Evolutionary conservation across 1,284 basidiomycete species (phyloP), one percentile per base, ranked within the genome.

Genomic region (Coniferiporia sulphurascens): DNA sequence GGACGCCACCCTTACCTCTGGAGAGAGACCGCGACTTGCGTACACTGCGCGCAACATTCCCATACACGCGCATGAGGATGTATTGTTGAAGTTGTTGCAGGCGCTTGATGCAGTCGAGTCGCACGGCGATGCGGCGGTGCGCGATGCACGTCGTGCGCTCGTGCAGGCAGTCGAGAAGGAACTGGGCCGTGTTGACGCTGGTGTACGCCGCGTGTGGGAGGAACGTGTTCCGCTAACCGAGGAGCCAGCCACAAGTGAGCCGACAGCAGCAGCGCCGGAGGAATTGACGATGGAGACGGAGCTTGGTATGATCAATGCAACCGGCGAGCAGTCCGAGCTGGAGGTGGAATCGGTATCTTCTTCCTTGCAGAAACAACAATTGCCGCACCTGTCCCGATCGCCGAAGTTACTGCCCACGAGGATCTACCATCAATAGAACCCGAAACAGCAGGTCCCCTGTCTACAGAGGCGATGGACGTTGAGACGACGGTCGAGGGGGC

Each of bases 91-190:
- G 56, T 70, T 91, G 10, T 73, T 91, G 35, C 78, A 83, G 48
- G 75, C 77, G 59, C 77, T 90, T 4, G 89, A 92, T 65, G 82
- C 77, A 0, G 78, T 91, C 4, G 81, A 87, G 63, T 86, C 82
- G 63, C 78, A 77, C 65, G 89, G 88, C 0, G 78, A 85, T 62
- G 69, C 72, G 54, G 71, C 70, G 2, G 80, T 92, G 15, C 75
- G 88, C 46, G 74, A 76, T n/a, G 74, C 72, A 60, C 72, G 89
- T 57, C 80, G 84, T 70, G 74, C 73, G 9, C 75, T 87, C 3
- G 87, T 90, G 46, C 74, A 72, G 60, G 68, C 68, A 48, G 80
- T 92, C n/a, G 89, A 91, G 72, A 63, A 66, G 32, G 88, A 86
- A 64, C 68, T 84, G 51, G 72, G 71, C 61, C 68, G 67, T 32